Base-by-base conservation (phyloP, 257 asterid genomes). In the Salvia miltiorrhiza region DNA sequence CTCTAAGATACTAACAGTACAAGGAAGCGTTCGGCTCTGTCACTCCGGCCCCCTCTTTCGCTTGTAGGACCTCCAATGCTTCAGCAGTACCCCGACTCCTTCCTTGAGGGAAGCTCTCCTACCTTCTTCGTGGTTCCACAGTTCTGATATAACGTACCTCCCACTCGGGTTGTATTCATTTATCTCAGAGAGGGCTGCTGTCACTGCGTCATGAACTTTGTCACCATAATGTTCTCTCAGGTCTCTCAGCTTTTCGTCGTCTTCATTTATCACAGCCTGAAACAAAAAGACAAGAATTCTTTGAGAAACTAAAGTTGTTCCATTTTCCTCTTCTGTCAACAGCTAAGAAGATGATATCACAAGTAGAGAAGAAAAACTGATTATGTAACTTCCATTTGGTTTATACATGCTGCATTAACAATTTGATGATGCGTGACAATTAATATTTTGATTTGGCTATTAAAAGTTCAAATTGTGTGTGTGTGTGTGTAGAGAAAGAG, bases 131-230 rank as follows among this genome's bases (percentile, higher is more conserved):
- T 88, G 84, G 84, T 87, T 90, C 99, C 99, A 90, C 19, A 93
- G 78, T 77, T 90, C 99, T 0, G 97, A 79, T 44, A 65, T 79
- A 52, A 86, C n/a, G 48, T 87, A 93, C 58, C 83, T 66, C 41
- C 97, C 99, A 74, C 99, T 90, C 0, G 97, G 94, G 71, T 93
- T 93, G 78, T 87, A 84, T 64, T 90, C 98, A 14, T 90, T 84
- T 64, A 90, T 78, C 88, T 93, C 96, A 0, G 57, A 68, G 73
- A 85, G 68, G 53, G 95, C 90, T 40, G 80, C 56, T 11, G 73
- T 76, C 77, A 93, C 97, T 1, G 96, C 95, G 44, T 81, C 81
- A 81, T 74, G 81, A 17, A 85, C 93, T 47, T 81, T 84, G 0
- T 64, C 73, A 1, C 93, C 95, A 4, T 83, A 83, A 44, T 39